phyloP scores from a whole-genome alignment of 768 basidiomycete genomes.

The Phanerochaete sordida region DNA sequence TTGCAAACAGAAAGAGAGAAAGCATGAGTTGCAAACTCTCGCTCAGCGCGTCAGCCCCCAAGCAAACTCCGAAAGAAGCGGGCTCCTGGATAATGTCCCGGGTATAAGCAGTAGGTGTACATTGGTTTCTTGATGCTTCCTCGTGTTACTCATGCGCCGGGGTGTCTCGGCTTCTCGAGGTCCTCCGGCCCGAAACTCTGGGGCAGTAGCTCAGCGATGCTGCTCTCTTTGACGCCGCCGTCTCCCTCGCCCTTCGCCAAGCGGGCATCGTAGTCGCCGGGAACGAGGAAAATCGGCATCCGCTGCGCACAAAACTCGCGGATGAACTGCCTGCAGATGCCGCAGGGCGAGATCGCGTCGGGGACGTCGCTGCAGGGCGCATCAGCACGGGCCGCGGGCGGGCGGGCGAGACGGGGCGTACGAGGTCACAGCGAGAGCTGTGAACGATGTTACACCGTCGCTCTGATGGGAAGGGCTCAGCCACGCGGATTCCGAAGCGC shows the following conservation, averaged over 20 bases:
- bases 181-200: constrained; percentile 88
- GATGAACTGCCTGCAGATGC: constrained; percentile 89
- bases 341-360: constrained; percentile 77
- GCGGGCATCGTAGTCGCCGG: constrained; percentile 52
- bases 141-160: neutral
- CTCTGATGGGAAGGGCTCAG: constrained; percentile 46
- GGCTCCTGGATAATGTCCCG: too few species aligned
- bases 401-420: constrained; percentile 31
- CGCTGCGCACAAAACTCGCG: constrained; percentile 79
- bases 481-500: neutral
- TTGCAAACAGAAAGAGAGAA: too few species aligned
- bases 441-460: constrained; percentile 68
- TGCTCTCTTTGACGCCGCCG: constrained; percentile 58
- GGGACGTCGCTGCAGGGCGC: constrained; percentile 56
- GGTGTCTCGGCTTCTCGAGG: constrained; percentile 46
- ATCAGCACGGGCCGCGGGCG: neutral
- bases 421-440: constrained; percentile 80
- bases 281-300: constrained; percentile 72
- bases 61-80: too few species aligned
- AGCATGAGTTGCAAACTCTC: too few species aligned
- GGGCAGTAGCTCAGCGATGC: constrained; percentile 72
- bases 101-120: neutral
- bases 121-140: neutral
- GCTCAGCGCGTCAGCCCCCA: too few species aligned
- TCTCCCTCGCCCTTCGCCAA: constrained; percentile 37